Conservation (phyloP, 768 basidiomycete genomes). For the Tylopilus intermedius region DNA sequence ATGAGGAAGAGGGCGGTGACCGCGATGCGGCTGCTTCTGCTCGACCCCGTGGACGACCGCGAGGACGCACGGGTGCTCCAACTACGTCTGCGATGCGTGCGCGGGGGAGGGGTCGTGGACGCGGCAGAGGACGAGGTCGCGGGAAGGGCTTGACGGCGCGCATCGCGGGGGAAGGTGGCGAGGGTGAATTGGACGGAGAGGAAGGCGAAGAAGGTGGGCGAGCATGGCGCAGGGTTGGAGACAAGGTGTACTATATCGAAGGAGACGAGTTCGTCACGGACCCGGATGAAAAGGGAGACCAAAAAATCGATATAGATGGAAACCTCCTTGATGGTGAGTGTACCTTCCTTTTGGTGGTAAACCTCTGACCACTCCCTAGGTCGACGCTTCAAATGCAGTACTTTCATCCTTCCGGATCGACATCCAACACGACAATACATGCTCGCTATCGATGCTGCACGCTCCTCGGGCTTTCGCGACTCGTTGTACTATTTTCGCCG, state of each 20-base stretch:
- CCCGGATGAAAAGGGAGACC: constrained; percentile 81
- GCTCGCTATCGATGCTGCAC: constrained; percentile 96
- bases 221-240: constrained; percentile 70
- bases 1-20: constrained; percentile 33
- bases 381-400: constrained; percentile 81
- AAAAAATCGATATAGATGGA: constrained; percentile 85
- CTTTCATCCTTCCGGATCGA: constrained; percentile 81
- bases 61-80: constrained; percentile 34
- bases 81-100: constrained; percentile 31
- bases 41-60: constrained; percentile 35
- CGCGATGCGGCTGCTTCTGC: constrained; percentile 30
- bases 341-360: background rate
- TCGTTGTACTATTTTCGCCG: constrained; percentile 97
- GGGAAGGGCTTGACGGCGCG: constrained; percentile 29
- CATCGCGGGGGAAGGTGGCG: constrained; percentile 32
- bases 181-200: constrained; percentile 35
- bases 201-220: constrained; percentile 48
- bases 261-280: constrained; percentile 86
- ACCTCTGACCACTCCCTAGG: constrained; percentile 40
- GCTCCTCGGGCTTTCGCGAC: constrained; percentile 93
- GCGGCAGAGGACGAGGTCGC: constrained; percentile 39
- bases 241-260: constrained; percentile 70
- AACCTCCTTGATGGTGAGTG: constrained; percentile 75
- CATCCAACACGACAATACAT: constrained; percentile 85
- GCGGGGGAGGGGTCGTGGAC: constrained; percentile 34